Evolutionary conservation across 805 yeast genomes (phyloP).

Genomic region (Spathaspora passalidarum): DNA sequence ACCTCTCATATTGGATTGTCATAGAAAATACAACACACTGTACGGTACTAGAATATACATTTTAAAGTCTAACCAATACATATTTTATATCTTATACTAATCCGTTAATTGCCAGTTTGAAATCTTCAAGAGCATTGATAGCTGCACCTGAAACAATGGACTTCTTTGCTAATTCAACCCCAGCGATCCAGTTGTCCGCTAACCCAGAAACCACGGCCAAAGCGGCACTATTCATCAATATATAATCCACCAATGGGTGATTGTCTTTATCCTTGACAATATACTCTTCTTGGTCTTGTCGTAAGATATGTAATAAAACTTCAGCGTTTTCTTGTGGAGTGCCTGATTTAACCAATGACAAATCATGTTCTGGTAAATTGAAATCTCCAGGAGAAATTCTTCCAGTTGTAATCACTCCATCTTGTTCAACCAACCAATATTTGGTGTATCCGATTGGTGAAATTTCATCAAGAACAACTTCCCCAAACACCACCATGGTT

Average conservation of each 20-base stretch:
- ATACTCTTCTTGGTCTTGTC: constrained; percentile 45
- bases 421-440: constrained; percentile 65
- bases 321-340: constrained; percentile 85
- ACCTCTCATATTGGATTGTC: no score
- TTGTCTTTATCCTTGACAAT: constrained; percentile 37
- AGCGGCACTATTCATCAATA: constrained; percentile 86
- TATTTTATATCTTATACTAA: background rate
- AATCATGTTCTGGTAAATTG: constrained; percentile 70
- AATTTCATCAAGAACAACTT: constrained; percentile 87
- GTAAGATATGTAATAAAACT: constrained; percentile 41
- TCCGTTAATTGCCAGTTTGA: constrained; percentile 29
- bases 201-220: constrained; percentile 75
- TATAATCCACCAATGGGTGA: constrained; percentile 80
- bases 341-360: constrained; percentile 71
- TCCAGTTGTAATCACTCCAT: constrained; percentile 41
- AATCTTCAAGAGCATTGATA: constrained; percentile 50
- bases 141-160: constrained; percentile 73
- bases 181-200: constrained; percentile 68
- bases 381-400: constrained; percentile 71
- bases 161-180: constrained; percentile 68
- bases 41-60: no score
- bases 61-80: background rate
- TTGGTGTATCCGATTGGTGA: constrained; percentile 83
- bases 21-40: no score
- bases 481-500: constrained; percentile 93